phyloP scores from a whole-genome alignment of 768 basidiomycete genomes.

The Lactarius sp. region DNA sequence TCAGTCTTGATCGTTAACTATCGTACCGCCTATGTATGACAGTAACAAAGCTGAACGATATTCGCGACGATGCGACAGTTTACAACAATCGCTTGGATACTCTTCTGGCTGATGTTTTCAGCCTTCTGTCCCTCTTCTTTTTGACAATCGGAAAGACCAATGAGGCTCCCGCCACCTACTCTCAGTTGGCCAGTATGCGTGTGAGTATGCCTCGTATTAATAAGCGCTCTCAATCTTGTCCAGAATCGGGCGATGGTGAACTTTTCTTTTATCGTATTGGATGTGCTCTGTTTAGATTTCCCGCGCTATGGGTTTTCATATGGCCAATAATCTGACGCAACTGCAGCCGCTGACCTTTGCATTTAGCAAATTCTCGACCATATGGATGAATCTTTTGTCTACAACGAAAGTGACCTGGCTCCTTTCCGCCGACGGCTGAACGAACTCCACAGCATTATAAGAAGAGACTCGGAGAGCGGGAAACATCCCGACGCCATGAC shows the following conservation, averaged over 20 bases:
- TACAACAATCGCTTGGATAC: conserved; percentile 92
- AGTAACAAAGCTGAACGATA: conserved; percentile 90
- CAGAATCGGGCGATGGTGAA: conserved; percentile 3
- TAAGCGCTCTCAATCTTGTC: conserved; percentile 1
- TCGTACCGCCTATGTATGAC: background rate
- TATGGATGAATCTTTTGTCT: conserved; percentile 93
- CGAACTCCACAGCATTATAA: conserved; percentile 82
- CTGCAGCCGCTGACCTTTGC: conserved; percentile 3
- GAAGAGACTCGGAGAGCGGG: conserved; percentile 70
- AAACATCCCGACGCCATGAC: conserved; percentile 86
- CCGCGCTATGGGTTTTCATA: background rate
- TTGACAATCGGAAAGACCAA: conserved; percentile 95
- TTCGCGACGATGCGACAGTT: conserved; percentile 70
- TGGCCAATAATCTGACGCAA: background rate
- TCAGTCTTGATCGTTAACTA: background rate
- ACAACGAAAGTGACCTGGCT: conserved; percentile 84
- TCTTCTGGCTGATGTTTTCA: conserved; percentile 93
- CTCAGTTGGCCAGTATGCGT: conserved; percentile 92
- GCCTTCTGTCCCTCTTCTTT: conserved; percentile 92
- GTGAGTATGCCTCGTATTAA: conserved; percentile 48
- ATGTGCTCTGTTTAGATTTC: background rate
- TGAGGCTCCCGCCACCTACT: conserved; percentile 92
- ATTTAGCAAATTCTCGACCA: conserved; percentile 87
- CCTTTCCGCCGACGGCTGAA: conserved; percentile 81
- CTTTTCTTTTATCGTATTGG: conserved; percentile 1